A percentile compares a stretch with the other conserved stretches of the same genome.
These are phyloP conservation scores for Hypoxylon sp. DNA, from an alignment of 2,329 filamentous ascomycete species.

Conservation along the genomic window DNA sequence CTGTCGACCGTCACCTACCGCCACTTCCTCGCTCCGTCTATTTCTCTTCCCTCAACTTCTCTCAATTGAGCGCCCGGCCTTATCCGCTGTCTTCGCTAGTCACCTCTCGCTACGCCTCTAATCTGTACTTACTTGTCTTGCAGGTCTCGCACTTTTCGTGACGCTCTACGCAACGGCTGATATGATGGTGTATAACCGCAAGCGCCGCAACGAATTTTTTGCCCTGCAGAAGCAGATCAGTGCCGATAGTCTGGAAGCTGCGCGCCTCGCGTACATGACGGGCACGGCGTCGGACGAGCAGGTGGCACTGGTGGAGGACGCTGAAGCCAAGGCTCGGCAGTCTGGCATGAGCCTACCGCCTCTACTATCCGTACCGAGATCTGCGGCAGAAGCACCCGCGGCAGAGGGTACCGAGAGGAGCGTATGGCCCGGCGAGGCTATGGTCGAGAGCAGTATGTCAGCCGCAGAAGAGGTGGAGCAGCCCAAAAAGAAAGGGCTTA, in stretches of 20 bases:
- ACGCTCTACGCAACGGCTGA: slow-evolving; percentile 67
- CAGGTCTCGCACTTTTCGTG: slow-evolving; percentile 63
- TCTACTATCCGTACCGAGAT: slow-evolving; percentile 55
- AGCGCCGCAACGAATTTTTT: slow-evolving; percentile 66
- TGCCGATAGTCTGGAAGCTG: slow-evolving; percentile 62
- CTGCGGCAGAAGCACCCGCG: slow-evolving; percentile 44
- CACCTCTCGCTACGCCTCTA: not conserved
- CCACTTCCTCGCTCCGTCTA: too few species aligned
- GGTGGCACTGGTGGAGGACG: slow-evolving; percentile 64
- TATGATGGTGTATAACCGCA: slow-evolving; percentile 68
- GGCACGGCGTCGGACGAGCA: slow-evolving; percentile 65
- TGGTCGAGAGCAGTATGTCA: slow-evolving; percentile 33
- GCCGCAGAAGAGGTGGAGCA: slow-evolving; percentile 25
- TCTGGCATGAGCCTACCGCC: slow-evolving; percentile 58
- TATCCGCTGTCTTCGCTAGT: not conserved
- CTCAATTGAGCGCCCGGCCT: not conserved
- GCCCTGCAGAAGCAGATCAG: slow-evolving; percentile 62
- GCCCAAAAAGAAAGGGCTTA: slow-evolving; percentile 38
- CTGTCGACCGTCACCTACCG: not conserved
- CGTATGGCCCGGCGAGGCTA: slow-evolving; percentile 38
- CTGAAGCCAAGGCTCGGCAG: slow-evolving; percentile 57
- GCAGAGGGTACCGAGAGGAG: slow-evolving; percentile 44
- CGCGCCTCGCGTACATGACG: slow-evolving; percentile 67
- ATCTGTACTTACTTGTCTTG: not conserved
- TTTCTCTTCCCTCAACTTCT: too few species aligned